These are phyloP conservation scores for Chalciporus piperatus DNA, from an alignment of 768 basidiomycete genomes.

Conservation along the genomic window DNA sequence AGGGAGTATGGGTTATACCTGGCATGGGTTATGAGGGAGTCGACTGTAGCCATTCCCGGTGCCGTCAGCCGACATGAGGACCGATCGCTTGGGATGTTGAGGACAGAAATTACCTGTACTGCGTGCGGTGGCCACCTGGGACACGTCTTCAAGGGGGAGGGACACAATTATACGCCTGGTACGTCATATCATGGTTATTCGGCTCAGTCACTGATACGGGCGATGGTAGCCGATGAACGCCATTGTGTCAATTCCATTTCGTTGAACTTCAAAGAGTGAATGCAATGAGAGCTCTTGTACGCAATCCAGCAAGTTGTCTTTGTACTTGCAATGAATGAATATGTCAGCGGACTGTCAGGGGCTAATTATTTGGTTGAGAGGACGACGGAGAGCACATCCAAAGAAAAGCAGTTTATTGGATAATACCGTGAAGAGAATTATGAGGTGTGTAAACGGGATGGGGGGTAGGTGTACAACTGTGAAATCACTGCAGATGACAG, in stretches of 20 bases:
- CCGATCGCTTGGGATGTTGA: constrained; percentile 55
- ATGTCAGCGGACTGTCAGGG: background rate
- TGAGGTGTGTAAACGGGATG: constrained; percentile 16
- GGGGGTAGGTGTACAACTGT: constrained; percentile 21
- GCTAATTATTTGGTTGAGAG: background rate
- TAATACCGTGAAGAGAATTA: constrained; percentile 23
- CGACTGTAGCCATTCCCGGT: constrained; percentile 74
- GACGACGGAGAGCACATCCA: background rate
- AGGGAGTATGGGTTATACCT: too few species aligned
- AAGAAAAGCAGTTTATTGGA: constrained; percentile 8
- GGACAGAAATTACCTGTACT: constrained; percentile 86
- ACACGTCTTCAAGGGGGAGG: constrained; percentile 94
- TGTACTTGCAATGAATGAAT: too few species aligned
- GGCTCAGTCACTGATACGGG: background rate
- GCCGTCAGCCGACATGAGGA: constrained; percentile 83
- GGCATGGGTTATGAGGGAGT: too few species aligned
- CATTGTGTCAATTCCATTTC: constrained; percentile 92
- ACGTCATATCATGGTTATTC: constrained; percentile 24
- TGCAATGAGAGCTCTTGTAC: background rate
- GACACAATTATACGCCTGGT: constrained; percentile 75
- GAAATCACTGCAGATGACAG: constrained; percentile 17
- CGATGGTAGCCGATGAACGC: constrained; percentile 64
- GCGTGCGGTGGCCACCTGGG: constrained; percentile 93
- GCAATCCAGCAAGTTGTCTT: too few species aligned
- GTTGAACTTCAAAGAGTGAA: constrained; percentile 57